These are phyloP conservation scores for Hypoxylon lienhwacheense DNA, from an alignment of 495 filamentous ascomycete species.

Conservation along the genomic window DNA sequence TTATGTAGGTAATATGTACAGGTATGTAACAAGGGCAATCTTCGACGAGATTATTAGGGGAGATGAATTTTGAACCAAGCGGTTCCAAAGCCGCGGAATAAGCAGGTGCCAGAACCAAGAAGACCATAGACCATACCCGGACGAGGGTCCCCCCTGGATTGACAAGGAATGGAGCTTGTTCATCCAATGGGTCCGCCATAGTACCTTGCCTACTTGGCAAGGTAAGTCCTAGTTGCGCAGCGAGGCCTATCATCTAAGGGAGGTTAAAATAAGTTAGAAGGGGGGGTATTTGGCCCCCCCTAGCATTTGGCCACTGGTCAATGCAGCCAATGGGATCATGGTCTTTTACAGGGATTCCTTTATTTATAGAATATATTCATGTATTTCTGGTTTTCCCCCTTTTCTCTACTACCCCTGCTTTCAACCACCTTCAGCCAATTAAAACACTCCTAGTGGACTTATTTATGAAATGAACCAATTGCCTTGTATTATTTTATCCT, in stretches of 20 bases:
- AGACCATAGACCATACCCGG: conserved; percentile 8
- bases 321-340: too few species aligned
- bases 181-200: conserved; percentile 16
- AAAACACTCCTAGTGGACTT: too few species aligned
- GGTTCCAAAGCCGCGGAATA: conserved; percentile 36
- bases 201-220: conserved; percentile 27
- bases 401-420: too few species aligned
- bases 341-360: too few species aligned
- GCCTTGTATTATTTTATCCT: too few species aligned
- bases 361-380: too few species aligned
- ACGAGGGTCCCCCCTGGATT: conserved; percentile 30
- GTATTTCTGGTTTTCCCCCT: too few species aligned
- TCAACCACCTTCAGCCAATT: too few species aligned
- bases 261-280: conserved; percentile 28
- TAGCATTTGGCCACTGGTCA: too few species aligned
- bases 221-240: not conserved
- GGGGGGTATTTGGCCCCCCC: too few species aligned
- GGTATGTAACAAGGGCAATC: not conserved
- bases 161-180: conserved; percentile 31
- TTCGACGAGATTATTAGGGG: conserved; percentile 30
- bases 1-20: too few species aligned
- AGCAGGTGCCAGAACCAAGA: conserved; percentile 33
- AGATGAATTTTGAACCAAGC: conserved; percentile 33
- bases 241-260: conserved; percentile 10
- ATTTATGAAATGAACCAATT: too few species aligned